phyloP scores from a whole-genome alignment of 2,329 filamentous ascomycete species.

The Alternaria sp. region DNA sequence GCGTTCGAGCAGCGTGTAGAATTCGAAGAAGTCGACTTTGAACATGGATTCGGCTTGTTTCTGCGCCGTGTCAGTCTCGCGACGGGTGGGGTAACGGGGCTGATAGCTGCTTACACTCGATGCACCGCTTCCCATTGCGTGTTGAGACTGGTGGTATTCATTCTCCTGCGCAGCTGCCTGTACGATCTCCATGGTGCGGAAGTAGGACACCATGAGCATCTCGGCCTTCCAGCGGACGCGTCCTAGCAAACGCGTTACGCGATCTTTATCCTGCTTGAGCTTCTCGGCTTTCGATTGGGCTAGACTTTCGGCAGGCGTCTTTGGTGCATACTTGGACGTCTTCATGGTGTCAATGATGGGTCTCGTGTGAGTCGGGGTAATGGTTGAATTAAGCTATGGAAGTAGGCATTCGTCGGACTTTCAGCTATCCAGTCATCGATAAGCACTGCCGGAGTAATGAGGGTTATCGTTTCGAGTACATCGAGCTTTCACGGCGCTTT shows the following conservation, averaged over 20 bases:
- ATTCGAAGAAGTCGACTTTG: conserved; percentile 80
- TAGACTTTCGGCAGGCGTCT: conserved; percentile 33
- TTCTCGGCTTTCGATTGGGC: conserved; percentile 35
- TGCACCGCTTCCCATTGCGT: conserved; percentile 18
- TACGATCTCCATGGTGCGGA: conserved; percentile 35
- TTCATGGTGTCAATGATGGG: conserved; percentile 18
- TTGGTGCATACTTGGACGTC: conserved; percentile 40
- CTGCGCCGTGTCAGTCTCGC: conserved; percentile 19
- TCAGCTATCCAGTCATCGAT: background rate
- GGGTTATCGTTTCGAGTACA: background rate
- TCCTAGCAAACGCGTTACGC: conserved; percentile 30
- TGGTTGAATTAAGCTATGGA: background rate
- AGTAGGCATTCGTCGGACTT: background rate
- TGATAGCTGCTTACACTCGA: conserved; percentile 24
- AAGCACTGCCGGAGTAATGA: background rate
- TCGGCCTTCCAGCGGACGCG: conserved; percentile 48
- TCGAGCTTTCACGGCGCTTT: background rate
- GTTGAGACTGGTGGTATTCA: conserved; percentile 15
- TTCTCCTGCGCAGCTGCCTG: conserved; percentile 23
- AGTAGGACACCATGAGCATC: conserved; percentile 38
- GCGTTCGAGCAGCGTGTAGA: conserved; percentile 74
- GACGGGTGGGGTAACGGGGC: background rate
- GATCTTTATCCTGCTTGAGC: conserved; percentile 40
- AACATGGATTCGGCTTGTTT: conserved; percentile 63
- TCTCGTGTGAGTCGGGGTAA: background rate